Conservation (phyloP, 2,329 filamentous ascomycete genomes). For the Alternaria burnsii region DNA sequence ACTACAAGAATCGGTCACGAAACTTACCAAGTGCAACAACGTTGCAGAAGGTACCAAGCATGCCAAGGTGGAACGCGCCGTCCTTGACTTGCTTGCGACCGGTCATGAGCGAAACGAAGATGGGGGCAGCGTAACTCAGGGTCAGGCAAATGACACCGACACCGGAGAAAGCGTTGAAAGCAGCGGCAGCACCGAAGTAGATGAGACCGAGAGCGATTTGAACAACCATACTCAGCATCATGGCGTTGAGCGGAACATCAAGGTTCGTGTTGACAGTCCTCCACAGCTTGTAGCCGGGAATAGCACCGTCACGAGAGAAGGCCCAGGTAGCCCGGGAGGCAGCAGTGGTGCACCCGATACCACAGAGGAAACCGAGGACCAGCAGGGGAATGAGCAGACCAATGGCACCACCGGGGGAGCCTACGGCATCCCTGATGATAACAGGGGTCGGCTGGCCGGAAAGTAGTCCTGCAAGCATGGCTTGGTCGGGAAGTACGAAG, state of each 20-base stretch:
- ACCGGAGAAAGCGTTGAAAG: slow-evolving; percentile 77
- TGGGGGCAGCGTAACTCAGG: slow-evolving; percentile 72
- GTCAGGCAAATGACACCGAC: slow-evolving; percentile 76
- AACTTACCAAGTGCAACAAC: slow-evolving; percentile 68
- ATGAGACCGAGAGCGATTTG: slow-evolving; percentile 71
- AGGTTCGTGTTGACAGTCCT: slow-evolving; percentile 68
- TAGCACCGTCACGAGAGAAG: slow-evolving; percentile 74
- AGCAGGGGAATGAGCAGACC: slow-evolving; percentile 70
- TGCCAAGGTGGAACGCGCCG: slow-evolving; percentile 69
- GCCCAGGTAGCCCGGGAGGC: slow-evolving; percentile 74
- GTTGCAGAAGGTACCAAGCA: slow-evolving; percentile 69
- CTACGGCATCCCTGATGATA: slow-evolving; percentile 70
- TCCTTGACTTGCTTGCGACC: slow-evolving; percentile 67
- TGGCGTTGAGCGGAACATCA: slow-evolving; percentile 73
- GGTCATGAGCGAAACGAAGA: slow-evolving; percentile 69
- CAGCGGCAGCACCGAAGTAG: slow-evolving; percentile 73
- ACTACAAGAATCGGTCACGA: slow-evolving; percentile 20
- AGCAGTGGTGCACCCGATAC: slow-evolving; percentile 74
- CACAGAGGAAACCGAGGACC: slow-evolving; percentile 72
- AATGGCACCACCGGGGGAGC: slow-evolving; percentile 68
- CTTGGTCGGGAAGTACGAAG: slow-evolving; percentile 73
- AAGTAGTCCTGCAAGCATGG: slow-evolving; percentile 61
- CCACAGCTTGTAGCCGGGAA: slow-evolving; percentile 70
- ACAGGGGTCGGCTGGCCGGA: slow-evolving; percentile 70
- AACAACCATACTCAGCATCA: slow-evolving; percentile 74